Base-by-base conservation (phyloP, 371 early-diverging fungal species). In the Mucor piriformis region DNA sequence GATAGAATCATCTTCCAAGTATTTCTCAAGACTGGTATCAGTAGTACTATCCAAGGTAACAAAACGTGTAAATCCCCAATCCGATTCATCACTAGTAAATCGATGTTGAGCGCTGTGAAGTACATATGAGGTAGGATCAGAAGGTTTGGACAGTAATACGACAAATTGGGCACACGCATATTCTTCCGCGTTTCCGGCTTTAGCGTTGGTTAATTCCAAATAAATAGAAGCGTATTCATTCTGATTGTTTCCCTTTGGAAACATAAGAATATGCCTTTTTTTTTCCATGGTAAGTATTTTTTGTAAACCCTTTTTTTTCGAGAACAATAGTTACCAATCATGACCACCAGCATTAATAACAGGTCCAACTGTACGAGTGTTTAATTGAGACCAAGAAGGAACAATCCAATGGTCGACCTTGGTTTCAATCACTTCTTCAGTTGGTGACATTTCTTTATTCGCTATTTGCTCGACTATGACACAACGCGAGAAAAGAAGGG, bases 31-130 rank as follows among this genome's bases (percentile, higher is more conserved):
- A 21, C 33, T 43, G n/a, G 16, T 55, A 1, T 2, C 92, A 16
- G 6, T 32, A 13, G 49, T 23, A 18, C 25, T 52, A 57, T 25
- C 63, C 50, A 53, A 32, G n/a, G 87, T 83, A 16, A 83, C 57
- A 58, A 92, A 87, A 50, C 81, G 82, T 35, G 91, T 92, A 70
- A 96, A 97, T 1, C 96, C 96, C 96, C 96, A 96, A 69, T 97
- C 97, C 0, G 90, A 76, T 64, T 95, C 94, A 6, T 83, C 86
- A 6, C 84, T 73, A 21, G 77, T 85, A 71, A 92, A 97, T 56
- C 97, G 82, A 74, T 96, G 95, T 34, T 87, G 81, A 10, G 95
- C 88, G 35, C 48, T 55, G 61, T 83, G 83, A 3, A 70, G 50
- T 43, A 76, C 67, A 75, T 79, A 81, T 18, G 77, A 61, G n/a